These are phyloP conservation scores for Astathelohania contejeani DNA, from an alignment of 371 early-diverging fungal species.

Conservation along the genomic window DNA sequence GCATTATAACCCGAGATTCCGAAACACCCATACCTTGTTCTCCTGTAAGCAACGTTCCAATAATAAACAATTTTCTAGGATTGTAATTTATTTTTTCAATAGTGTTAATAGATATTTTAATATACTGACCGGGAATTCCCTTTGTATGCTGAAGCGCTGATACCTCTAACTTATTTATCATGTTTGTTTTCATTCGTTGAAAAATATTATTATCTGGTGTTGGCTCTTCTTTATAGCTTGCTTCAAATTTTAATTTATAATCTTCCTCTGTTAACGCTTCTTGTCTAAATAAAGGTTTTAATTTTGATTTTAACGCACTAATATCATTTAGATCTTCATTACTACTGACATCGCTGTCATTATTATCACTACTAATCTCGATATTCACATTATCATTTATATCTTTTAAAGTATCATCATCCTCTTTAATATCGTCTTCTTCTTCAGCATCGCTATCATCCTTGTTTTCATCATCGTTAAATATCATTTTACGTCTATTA, in stretches of 20 bases:
- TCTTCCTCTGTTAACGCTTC: no score
- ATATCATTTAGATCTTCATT: not conserved
- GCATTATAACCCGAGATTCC: slow-evolving; percentile 60
- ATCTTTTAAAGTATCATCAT: not conserved
- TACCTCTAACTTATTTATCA: not conserved
- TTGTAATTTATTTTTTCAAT: not conserved
- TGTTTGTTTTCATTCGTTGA: no score
- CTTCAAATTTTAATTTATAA: not conserved
- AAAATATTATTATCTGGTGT: no score
- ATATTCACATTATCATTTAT: not conserved
- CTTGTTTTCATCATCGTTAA: not conserved
- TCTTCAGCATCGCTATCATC: not conserved
- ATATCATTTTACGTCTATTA: not conserved
- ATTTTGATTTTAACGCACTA: no score
- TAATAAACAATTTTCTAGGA: not conserved
- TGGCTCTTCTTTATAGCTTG: not conserved
- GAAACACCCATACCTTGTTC: not conserved
- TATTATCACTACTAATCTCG: not conserved
- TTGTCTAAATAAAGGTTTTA: no score
- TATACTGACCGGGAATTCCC: not conserved
- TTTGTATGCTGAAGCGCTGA: not conserved
- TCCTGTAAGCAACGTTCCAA: not conserved
- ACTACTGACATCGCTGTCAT: not conserved
- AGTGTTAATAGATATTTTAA: not conserved
- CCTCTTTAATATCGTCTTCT: not conserved